A percentile compares a stretch with the other conserved stretches of the same genome.
Evolutionary conservation across 2,329 filamentous ascomycete genomes (phyloP).

Genomic region (Penicillium oxalicum): DNA sequence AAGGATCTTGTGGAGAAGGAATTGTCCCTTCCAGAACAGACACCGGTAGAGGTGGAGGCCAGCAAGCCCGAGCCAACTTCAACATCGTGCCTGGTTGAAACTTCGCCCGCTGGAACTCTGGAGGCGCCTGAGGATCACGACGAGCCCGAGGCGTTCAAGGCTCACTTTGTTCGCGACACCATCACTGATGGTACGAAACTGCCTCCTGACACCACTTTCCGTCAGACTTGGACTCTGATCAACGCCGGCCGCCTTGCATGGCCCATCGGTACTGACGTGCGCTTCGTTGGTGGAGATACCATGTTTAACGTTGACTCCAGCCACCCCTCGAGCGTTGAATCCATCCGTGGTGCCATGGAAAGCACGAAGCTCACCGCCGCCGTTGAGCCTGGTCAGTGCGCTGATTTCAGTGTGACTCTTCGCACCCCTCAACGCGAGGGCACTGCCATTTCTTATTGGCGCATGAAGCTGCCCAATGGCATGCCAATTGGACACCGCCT

Average conservation of each 20-base stretch:
- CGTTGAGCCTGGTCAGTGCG: conserved; percentile 67
- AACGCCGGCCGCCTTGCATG: conserved; percentile 75
- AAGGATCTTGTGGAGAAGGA: conserved; percentile 26
- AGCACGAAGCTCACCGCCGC: conserved; percentile 68
- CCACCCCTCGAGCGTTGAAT: conserved; percentile 69
- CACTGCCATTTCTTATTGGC: conserved; percentile 92
- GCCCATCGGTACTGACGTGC: conserved; percentile 85
- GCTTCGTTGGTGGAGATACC: conserved; percentile 88
- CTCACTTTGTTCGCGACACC: conserved; percentile 70
- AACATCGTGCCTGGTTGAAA: neutral
- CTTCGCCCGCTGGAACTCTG: neutral
- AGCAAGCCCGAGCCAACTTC: conserved; percentile 3
- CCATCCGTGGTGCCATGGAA: conserved; percentile 72
- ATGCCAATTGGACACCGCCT: conserved; percentile 84
- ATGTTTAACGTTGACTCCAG: conserved; percentile 86
- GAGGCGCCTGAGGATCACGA: neutral
- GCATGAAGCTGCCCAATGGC: conserved; percentile 74
- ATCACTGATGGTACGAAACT: conserved; percentile 72
- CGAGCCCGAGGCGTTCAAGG: conserved; percentile 40
- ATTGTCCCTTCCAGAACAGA: conserved; percentile 5
- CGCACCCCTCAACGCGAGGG: conserved; percentile 72
- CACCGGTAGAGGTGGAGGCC: conserved; percentile 22
- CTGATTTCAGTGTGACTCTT: conserved; percentile 76
- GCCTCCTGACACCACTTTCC: conserved; percentile 65
- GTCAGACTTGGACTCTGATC: conserved; percentile 84